Evolutionary conservation across 169 alveolate genomes (phyloP).

Genomic region (Cryptosporidium meleagridis): DNA sequence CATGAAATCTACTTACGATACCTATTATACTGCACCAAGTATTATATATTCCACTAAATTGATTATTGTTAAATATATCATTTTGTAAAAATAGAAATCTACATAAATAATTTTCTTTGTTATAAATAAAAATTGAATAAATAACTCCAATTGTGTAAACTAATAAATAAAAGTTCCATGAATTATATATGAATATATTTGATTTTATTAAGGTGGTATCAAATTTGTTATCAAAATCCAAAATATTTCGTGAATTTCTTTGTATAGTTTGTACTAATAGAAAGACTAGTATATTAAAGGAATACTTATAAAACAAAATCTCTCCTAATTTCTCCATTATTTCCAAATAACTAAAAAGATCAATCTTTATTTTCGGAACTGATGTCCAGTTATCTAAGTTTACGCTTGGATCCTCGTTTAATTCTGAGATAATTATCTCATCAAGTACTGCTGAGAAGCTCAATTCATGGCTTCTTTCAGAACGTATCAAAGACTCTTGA

Average conservation of each 20-base stretch:
- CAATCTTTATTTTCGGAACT: slow-evolving; percentile 16
- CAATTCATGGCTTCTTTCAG: not conserved
- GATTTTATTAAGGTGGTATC: not conserved
- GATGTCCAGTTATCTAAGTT: slow-evolving; percentile 17
- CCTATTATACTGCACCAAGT: slow-evolving; percentile 18
- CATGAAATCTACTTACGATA: slow-evolving; percentile 4
- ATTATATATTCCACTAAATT: not conserved
- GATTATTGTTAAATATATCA: not conserved
- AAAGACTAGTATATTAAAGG: not conserved
- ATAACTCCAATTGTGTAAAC: not conserved
- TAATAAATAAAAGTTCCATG: not conserved
- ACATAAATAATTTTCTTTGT: not conserved
- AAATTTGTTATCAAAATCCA: not conserved
- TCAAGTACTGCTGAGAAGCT: slow-evolving; percentile 7
- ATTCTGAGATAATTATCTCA: slow-evolving; percentile 32
- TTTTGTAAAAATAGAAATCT: not conserved
- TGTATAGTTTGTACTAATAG: not conserved
- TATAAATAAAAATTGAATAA: not conserved
- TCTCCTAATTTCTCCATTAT: not conserved
- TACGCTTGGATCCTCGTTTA: slow-evolving; percentile 15
- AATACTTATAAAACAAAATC: slow-evolving; percentile 3
- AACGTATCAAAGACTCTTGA: not conserved
- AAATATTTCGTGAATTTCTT: not conserved
- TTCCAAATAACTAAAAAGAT: not conserved
- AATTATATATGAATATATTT: not conserved